A percentile compares a stretch with the other conserved stretches of the same genome.
Evolutionary conservation across 73 alveolate species (phyloP).

Genomic region (Tetrahymena borealis): DNA sequence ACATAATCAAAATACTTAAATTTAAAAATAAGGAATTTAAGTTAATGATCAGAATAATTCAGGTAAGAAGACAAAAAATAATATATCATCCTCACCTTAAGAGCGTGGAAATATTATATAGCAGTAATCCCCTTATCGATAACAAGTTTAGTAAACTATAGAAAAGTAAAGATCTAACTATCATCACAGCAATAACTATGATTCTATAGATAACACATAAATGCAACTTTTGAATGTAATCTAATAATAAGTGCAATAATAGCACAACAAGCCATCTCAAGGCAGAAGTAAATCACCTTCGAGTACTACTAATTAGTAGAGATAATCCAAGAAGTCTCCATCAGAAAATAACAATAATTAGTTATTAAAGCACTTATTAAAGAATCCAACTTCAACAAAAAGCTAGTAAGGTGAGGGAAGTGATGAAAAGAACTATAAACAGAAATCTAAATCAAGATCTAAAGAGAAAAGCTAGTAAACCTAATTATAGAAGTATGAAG

Average conservation of each 20-base stretch:
- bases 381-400: not conserved
- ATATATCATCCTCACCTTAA: not conserved
- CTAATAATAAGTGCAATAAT: not conserved
- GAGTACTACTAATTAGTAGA: not conserved
- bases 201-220: not conserved
- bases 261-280: not conserved
- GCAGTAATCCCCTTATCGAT: not conserved
- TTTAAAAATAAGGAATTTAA: not conserved
- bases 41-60: not conserved
- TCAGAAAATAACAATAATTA: not conserved
- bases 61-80: not conserved
- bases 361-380: not conserved
- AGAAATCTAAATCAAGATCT: not conserved
- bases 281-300: not conserved
- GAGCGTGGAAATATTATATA: not conserved
- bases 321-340: not conserved
- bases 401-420: not conserved
- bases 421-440: not conserved
- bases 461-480: not conserved
- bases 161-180: not conserved
- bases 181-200: not conserved
- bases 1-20: not conserved
- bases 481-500: not conserved
- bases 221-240: not conserved
- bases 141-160: not conserved